phyloP scores from a whole-genome alignment of 305 asterid genomes.

The Solanum hybrid region DNA sequence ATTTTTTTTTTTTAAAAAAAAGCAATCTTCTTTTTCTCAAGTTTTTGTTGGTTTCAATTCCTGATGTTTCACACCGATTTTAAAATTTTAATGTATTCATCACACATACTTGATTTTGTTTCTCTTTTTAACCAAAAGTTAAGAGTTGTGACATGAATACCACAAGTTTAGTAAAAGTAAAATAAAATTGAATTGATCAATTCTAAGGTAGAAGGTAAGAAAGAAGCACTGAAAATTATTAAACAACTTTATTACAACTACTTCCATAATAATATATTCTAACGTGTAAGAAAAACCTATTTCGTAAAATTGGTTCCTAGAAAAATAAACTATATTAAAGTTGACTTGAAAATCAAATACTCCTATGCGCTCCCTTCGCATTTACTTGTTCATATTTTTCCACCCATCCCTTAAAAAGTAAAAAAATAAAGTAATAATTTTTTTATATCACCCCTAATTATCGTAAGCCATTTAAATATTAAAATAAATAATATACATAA shows the following conservation, averaged over 20 bases:
- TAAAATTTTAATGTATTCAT: neutral
- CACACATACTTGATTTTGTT: neutral
- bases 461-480: neutral
- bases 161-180: neutral
- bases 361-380: too few species aligned
- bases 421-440: neutral
- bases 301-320: neutral
- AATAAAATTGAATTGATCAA: neutral
- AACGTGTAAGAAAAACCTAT: neutral
- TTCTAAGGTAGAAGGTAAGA: neutral
- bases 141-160: neutral
- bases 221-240: neutral
- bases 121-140: neutral
- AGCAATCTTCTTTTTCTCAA: neutral
- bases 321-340: neutral
- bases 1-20: fast-evolving
- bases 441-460: neutral
- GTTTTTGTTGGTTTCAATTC: neutral
- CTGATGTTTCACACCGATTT: neutral
- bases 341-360: neutral
- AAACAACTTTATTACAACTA: neutral
- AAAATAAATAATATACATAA: neutral
- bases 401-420: neutral
- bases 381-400: neutral
- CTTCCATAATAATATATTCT: neutral